phyloP scores from a whole-genome alignment of 176 grass and related monocot genomes.

The Elaeis guineensis region DNA sequence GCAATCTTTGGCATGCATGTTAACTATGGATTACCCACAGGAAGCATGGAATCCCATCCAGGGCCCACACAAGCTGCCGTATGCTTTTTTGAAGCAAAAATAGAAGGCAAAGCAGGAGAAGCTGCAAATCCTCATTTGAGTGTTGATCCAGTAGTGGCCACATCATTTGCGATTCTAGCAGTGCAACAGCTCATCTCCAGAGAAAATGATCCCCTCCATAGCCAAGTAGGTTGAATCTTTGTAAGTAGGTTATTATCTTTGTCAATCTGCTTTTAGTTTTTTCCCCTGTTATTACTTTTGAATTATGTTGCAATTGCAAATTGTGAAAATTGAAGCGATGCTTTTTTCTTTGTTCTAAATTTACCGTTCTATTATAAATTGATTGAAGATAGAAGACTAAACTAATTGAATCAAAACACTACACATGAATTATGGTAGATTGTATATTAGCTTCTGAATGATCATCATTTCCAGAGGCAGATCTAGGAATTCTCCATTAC shows the following conservation, averaged over 20 bases:
- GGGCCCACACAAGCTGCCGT: constrained; percentile 71
- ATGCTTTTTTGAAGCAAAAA: constrained; percentile 62
- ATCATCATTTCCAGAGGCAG: too few relatives aligned
- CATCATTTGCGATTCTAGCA: constrained; percentile 53
- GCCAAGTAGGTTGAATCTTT: constrained; percentile 41
- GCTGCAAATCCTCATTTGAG: constrained; percentile 75
- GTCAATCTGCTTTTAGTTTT: too few relatives aligned
- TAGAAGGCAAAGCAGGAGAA: constrained; percentile 74
- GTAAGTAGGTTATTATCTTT: constrained; percentile 29
- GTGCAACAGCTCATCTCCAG: constrained; percentile 73
- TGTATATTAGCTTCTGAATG: too few relatives aligned
- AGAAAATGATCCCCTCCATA: constrained; percentile 83
- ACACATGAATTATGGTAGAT: too few relatives aligned
- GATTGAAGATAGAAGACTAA: too few relatives aligned
- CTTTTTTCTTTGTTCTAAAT: too few relatives aligned
- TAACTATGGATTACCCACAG: constrained; percentile 41
- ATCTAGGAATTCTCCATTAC: too few relatives aligned
- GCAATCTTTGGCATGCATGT: constrained; percentile 89
- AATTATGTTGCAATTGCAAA: too few relatives aligned
- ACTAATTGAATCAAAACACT: too few relatives aligned
- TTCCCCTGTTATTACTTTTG: too few relatives aligned
- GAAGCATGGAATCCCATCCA: constrained; percentile 37
- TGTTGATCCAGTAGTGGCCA: constrained; percentile 58
- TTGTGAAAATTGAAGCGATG: too few relatives aligned
- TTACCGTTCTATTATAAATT: too few relatives aligned